Evolutionary conservation across 2,329 filamentous ascomycete species (phyloP), one percentile per base, ranked within the genome.

Genomic region (Aureobasidium sp.): DNA sequence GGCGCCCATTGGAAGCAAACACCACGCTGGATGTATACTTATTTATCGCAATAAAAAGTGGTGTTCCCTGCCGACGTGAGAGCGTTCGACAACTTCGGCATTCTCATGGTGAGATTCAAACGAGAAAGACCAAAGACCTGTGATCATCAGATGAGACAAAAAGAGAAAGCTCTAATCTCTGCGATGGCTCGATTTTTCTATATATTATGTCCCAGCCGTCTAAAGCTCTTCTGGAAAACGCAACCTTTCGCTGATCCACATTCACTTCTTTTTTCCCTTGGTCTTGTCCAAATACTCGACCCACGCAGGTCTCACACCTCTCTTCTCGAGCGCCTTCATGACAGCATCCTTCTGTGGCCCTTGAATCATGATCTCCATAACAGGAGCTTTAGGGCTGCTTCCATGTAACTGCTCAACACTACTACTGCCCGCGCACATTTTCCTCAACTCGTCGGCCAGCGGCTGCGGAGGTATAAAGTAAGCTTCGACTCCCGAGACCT

Each of bases 341-440:
- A 88, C 77, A 17, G 81, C 82, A 64, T 83, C 81, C 62, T 80
- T 81, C 74, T 88, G 86, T 64, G 86, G 84, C 1, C 86, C 86
- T 68, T 89, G 86, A 3, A 88, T 80, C 74, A 87, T 78, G 22
- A 89, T 81, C 70, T 88, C 86, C 81, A 87, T 82, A 2, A 87
- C 76, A 0, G 84, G 84, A 2, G 82, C 82, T 67, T 85, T 83
- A 9, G 84, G 84, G 64, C 79, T 79, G 20, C 78, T 81, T 3
- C 86, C 86, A 49, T 80, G 79, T 36, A 86, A 74, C 66, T 84
- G 82, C 37, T 83, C 80, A 1, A 88, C 83, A 64, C 83, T 87
- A 14, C 85, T 86, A 62, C 82, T 84, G n/a, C 86, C 85, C 2
- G 86, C 86, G 69, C 86, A 88, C 36, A 82, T 81, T 74, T 86